Evolutionary conservation across 768 basidiomycete genomes (phyloP).

Genomic region (Boletellus emodensis): DNA sequence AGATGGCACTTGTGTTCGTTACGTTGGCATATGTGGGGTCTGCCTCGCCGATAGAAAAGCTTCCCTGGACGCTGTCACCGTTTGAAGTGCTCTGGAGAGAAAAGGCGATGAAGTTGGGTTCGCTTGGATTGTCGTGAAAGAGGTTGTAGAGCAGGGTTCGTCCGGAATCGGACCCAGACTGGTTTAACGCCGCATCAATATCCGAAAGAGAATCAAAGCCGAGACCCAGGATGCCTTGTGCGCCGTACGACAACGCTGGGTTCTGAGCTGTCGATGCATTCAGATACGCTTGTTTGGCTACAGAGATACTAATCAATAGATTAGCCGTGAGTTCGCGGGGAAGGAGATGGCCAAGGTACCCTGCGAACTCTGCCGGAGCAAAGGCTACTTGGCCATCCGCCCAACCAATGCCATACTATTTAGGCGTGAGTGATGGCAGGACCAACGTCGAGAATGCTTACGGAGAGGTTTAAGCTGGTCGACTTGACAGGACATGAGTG

Average conservation of each 20-base stretch:
- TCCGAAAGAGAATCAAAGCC: conserved; percentile 76
- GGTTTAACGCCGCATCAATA: conserved; percentile 59
- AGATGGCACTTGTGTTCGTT: conserved; percentile 51
- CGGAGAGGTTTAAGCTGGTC: conserved; percentile 57
- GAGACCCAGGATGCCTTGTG: conserved; percentile 68
- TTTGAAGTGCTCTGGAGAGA: conserved; percentile 61
- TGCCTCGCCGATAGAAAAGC: conserved; percentile 70
- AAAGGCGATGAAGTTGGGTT: conserved; percentile 81
- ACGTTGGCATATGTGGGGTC: conserved; percentile 61
- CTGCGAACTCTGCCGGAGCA: conserved; percentile 64
- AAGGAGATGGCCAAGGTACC: conserved; percentile 39
- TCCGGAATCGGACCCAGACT: conserved; percentile 55
- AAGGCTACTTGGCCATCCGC: conserved; percentile 62
- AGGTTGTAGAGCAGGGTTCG: conserved; percentile 72
- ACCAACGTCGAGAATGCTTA: conserved; percentile 23
- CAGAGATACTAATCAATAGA: conserved; percentile 43
- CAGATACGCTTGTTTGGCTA: conserved; percentile 69
- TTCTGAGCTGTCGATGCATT: conserved; percentile 63
- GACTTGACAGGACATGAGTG: conserved; percentile 31
- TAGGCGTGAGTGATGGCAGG: neutral
- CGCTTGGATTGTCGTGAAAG: conserved; percentile 60
- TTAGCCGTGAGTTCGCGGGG: conserved; percentile 8
- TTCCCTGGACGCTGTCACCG: conserved; percentile 56
- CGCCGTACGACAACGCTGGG: conserved; percentile 69
- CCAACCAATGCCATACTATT: conserved; percentile 79